Evolutionary conservation across 2,329 filamentous ascomycete species (phyloP).

Genomic region (Colletotrichum incanum): DNA sequence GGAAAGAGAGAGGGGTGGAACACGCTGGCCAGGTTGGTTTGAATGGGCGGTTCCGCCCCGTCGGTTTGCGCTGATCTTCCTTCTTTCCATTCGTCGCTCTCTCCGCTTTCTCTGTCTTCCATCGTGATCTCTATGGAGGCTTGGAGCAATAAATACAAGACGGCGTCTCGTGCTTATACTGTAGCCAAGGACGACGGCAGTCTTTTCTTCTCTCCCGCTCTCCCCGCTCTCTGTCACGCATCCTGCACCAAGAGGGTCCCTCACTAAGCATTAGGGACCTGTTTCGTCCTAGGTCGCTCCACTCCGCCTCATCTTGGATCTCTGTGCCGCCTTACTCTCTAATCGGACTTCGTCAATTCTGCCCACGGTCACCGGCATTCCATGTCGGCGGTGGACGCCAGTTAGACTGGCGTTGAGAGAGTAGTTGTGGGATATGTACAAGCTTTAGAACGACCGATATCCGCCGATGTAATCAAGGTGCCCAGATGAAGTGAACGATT

Average conservation of each 20-base stretch:
- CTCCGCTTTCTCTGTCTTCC: conserved; percentile 16
- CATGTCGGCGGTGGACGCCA: conserved; percentile 9
- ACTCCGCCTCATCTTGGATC: neutral
- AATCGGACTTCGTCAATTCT: neutral
- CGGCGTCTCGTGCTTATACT: conserved; percentile 27
- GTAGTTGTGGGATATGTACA: conserved; percentile 29
- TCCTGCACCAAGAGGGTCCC: neutral
- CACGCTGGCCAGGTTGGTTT: conserved; percentile 29
- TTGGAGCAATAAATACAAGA: conserved; percentile 31
- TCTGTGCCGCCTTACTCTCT: neutral
- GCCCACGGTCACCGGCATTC: neutral
- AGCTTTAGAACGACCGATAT: neutral
- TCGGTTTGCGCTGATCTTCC: conserved; percentile 37
- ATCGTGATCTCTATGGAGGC: neutral
- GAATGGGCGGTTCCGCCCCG: conserved; percentile 35
- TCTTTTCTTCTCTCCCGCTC: conserved; percentile 21
- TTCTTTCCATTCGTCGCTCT: conserved; percentile 19
- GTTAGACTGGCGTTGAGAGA: conserved; percentile 13
- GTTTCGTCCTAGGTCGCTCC: neutral
- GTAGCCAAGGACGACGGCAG: conserved; percentile 18
- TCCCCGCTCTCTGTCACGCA: conserved; percentile 24
- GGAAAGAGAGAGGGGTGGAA: conserved; percentile 26
- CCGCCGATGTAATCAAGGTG: conserved; percentile 6
- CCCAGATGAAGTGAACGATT: neutral
- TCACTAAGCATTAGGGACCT: conserved; percentile 9